Conservation (phyloP, 1,284 basidiomycete species). For the Gymnopus androsaceus region DNA sequence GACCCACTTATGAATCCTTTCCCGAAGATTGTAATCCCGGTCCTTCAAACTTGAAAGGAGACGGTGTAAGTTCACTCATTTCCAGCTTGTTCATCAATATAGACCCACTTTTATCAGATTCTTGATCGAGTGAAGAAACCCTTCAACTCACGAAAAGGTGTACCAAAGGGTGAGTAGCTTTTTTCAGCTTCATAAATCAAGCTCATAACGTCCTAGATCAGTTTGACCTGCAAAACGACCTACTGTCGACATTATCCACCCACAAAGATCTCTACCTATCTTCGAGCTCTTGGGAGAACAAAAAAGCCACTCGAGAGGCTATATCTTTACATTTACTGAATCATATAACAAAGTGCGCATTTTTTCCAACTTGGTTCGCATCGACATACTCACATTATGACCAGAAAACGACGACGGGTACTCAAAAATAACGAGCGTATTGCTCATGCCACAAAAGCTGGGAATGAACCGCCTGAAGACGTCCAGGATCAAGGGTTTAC, state of each 20-base stretch:
- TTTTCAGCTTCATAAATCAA: background rate
- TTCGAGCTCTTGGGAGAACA: slow-evolving; percentile 55
- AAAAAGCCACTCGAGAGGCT: slow-evolving; percentile 61
- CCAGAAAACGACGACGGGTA: slow-evolving; percentile 88
- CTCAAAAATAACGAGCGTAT: slow-evolving; percentile 94
- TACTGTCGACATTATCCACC: slow-evolving; percentile 64
- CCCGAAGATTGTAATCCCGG: slow-evolving; percentile 42
- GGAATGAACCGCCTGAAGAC: slow-evolving; percentile 61
- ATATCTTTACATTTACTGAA: slow-evolving; percentile 79
- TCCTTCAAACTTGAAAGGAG: slow-evolving; percentile 29
- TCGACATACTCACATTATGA: slow-evolving; percentile 17
- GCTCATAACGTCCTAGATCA: slow-evolving; percentile 42
- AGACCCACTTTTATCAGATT: slow-evolving; percentile 44
- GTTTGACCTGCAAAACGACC: slow-evolving; percentile 58
- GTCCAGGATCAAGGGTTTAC: slow-evolving; percentile 98
- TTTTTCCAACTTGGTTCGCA: background rate
- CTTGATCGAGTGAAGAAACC: slow-evolving; percentile 58
- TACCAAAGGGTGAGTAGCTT: slow-evolving; percentile 47
- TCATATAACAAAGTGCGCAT: slow-evolving; percentile 79
- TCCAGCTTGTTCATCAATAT: background rate
- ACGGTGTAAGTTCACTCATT: slow-evolving; percentile 10
- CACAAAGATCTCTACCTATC: slow-evolving; percentile 79
- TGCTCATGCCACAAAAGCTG: slow-evolving; percentile 61
- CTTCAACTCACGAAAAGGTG: slow-evolving; percentile 54
- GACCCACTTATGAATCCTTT: slow-evolving; percentile 51